Evolutionary conservation across 208 protist genomes (phyloP), one percentile per base, ranked within the genome.

Genomic region (Trypanosoma avium): DNA sequence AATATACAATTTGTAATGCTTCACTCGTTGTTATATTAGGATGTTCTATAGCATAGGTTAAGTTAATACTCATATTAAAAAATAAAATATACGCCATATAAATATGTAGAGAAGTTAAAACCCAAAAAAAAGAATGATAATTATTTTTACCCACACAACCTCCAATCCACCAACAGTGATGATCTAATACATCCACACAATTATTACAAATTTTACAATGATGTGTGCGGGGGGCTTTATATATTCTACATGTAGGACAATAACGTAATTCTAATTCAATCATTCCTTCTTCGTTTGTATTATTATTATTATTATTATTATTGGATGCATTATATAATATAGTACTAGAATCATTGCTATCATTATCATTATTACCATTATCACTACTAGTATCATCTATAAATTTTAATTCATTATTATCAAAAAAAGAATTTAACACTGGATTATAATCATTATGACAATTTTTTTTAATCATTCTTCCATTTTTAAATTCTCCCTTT

Each of bases 111-210:
- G 60, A 67, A 26, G 69, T 7, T n/a, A 82, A 68, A 3, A 60
- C 57, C 35, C 47, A 46, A 30, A 82, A 61, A 60, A 92, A 92
- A 53, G 61, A 81, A 26, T 56, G 50, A 53, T 89, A 89, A 72
- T 92, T 92, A 56, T 75, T 66, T 26, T 61, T 56, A 8, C 85
- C 85, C 9, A 89, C 74, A 64, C 82, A 88, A 43, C 69, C 82
- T 32, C 79, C 79, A 19, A 74, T 86, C 85, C 85, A 89, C 8
- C 47, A 50, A 57, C 84, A 89, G 63, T 92, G 85, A 49, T 89
- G 82, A 60, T 92, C 82, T 45, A 86, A 70, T 32, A 67, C 65
- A 46, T 88, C 81, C 1, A 89, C 77, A 33, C 82, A 92, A 57
- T 67, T 73, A 42, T 84, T 60, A 67, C 85, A 92, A 40, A 74